Base-by-base conservation (phyloP, 495 filamentous ascomycete species). In the Xylaria intraflava region DNA sequence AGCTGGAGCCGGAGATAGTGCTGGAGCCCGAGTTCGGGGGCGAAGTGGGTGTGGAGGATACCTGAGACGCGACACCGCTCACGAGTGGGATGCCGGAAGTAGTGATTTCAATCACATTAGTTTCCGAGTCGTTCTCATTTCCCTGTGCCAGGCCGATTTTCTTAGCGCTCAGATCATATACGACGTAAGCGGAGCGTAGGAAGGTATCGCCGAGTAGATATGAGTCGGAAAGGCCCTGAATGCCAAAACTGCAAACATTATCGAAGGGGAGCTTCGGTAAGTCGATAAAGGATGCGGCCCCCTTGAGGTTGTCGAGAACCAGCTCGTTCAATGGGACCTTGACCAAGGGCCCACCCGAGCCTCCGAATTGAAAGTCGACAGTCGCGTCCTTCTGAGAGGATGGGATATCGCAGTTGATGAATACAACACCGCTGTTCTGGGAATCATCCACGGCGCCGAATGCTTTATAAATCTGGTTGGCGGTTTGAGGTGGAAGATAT, bases 181-280 rank as follows among this genome's bases (percentile, higher is more conserved):
- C 93, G 24, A 96, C 88, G 62, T 97, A 98, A 2, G 92, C 89
- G 51, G 83, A 87, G 46, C 93, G 84, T 16, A 98, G 73, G 72
- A 97, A 98, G 1, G 90, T 96, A 68, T 96, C 92, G 23, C 93
- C 93, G 1, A 81, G 72, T 1, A 80, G 64, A 31, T 70, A 68
- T 39, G 53, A 57, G 36, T 57, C 61, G 1, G 44, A 41, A 26
- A 43, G 49, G 19, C 48, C 27, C 52, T 76, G 69, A 46, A 76
- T 62, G 38, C 73, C 73, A 44, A 78, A 72, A 42, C 70, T 59
- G 62, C 74, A 78, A 17, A 62, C 53, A 38, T 63, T 46, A 33
- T 65, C 38, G 54, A 66, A 69, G 24, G 67, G 65, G 35, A 72
- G 20, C 31, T 38, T 38, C 7, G 58, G 46, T 14, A 64, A 31